Evolutionary conservation across 2,329 filamentous ascomycete species (phyloP).

Genomic region (Aspergillus sp.): DNA sequence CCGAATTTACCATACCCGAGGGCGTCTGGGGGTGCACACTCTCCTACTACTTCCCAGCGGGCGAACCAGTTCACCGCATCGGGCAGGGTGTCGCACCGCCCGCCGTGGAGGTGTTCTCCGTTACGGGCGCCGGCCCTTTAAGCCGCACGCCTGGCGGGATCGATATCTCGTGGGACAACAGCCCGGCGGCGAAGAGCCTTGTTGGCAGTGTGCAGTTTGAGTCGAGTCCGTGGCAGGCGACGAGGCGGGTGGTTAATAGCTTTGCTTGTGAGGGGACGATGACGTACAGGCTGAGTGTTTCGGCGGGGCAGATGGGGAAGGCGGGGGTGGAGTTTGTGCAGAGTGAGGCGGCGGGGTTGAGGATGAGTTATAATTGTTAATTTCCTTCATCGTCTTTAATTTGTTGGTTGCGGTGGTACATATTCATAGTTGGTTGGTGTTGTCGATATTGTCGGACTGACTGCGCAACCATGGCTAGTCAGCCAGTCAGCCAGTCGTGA

Average conservation of each 20-base stretch:
- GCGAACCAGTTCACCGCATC: not conserved
- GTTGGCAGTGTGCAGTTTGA: slow-evolving; percentile 8
- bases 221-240: not conserved
- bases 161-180: slow-evolving; percentile 11
- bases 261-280: slow-evolving; percentile 7
- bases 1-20: slow-evolving; percentile 8
- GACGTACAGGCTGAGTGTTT: slow-evolving; percentile 12
- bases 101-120: slow-evolving; percentile 7
- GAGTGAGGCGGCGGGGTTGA: not conserved
- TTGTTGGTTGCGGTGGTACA: not conserved
- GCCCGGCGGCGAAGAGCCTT: slow-evolving; percentile 2
- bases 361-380: slow-evolving; percentile 12
- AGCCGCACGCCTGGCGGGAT: slow-evolving; percentile 5
- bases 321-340: slow-evolving; percentile 10
- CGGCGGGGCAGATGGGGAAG: not conserved
- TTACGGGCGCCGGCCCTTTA: slow-evolving; percentile 2
- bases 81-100: not conserved
- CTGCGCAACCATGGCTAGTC: not conserved
- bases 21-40: slow-evolving; percentile 13
- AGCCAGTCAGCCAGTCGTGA: not conserved
- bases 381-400: not conserved
- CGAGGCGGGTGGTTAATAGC: slow-evolving; percentile 7
- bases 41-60: slow-evolving; percentile 10
- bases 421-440: not conserved
- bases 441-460: not conserved